Evolutionary conservation across 768 basidiomycete genomes (phyloP), one percentile per base, ranked within the genome.

Genomic region (Boletus insuetus): DNA sequence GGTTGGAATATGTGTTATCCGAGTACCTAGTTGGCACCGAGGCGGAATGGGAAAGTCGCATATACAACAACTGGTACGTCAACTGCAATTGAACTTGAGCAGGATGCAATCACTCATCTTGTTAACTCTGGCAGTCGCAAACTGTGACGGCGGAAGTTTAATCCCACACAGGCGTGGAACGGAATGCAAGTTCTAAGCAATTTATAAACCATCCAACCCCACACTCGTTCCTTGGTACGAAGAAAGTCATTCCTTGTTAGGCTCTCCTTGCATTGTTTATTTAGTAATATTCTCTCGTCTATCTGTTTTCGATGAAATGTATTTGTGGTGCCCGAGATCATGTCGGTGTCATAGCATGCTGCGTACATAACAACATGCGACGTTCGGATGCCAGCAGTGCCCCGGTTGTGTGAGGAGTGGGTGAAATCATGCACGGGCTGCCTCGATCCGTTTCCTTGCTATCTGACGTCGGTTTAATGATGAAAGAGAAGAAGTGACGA

Each of bases 391-490:
- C 38, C 46, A 56, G 51, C 55, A 70, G 66, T 37, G 55, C 55
- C 44, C 48, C 41, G 41, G 40, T 39, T 49, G 44, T 45, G 49
- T 34, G 26, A 39, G 60, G 60, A 53, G 58, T 53, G 62, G 63
- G 59, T 64, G 58, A 54, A 51, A 53, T 75, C 75, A 82, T 73
- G 74, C 74, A 64, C 91, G 88, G 37, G 79, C 84, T 66, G 92
- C 92, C 77, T 91, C 89, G 66, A 93, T 92, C 65, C 91, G 84
- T 80, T 79, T 89, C 77, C 91, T 83, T 63, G 91, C 91, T 26
- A 93, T 77, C 73, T 93, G 91, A 75, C 90, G 78, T 74, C 91
- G 81, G 82, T 93, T 92, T 61, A 94, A 76, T 51, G 87, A 88
- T 42, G 78, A 66, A 49, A 91, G 74, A 26, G 82, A 75, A 34